Conservation (phyloP, 805 yeast species). For the Alloascoidea africana region DNA sequence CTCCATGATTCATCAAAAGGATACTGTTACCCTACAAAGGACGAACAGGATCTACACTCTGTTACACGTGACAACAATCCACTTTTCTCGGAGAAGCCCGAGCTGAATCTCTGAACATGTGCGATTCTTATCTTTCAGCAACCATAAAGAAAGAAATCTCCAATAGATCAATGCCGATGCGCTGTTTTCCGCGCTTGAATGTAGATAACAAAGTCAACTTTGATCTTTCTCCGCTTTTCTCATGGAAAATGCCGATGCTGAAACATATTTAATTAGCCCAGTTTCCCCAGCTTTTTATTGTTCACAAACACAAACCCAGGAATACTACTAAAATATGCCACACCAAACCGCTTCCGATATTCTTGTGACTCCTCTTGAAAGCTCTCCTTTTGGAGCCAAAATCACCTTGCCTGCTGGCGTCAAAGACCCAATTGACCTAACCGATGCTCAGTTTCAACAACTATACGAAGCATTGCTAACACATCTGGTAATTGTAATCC, state of each 20-base stretch:
- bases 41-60: no score
- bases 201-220: background rate
- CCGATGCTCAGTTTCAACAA: slow-evolving; percentile 45
- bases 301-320: slow-evolving; percentile 13
- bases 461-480: slow-evolving; percentile 52
- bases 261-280: no score
- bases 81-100: no score
- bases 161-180: no score
- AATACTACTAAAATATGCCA: slow-evolving; percentile 17
- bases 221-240: background rate
- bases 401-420: slow-evolving; percentile 51
- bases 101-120: no score
- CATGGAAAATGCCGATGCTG: no score
- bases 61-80: no score
- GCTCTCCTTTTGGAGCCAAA: slow-evolving; percentile 53
- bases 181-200: no score
- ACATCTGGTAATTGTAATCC: slow-evolving; percentile 61
- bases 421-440: slow-evolving; percentile 57
- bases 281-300: background rate
- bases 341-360: background rate
- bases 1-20: no score
- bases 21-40: no score
- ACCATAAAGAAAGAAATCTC: no score
- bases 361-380: slow-evolving; percentile 30
- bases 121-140: no score